phyloP scores from a whole-genome alignment of 345 rosid species.

The Physaria fendleri region DNA sequence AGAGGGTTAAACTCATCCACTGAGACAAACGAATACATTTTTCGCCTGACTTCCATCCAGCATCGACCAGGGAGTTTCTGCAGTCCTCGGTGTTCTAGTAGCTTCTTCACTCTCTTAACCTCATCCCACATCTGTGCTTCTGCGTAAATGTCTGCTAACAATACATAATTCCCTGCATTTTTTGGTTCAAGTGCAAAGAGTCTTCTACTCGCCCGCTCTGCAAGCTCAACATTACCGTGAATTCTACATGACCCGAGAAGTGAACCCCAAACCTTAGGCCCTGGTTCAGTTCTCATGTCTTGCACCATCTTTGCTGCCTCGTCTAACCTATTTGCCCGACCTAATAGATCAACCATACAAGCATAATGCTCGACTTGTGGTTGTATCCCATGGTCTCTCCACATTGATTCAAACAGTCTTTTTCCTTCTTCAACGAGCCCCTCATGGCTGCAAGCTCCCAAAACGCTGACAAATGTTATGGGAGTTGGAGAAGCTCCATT shows the following conservation, averaged over 20 bases:
- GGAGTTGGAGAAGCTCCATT: conserved; percentile 56
- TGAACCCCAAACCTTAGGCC: conserved; percentile 85
- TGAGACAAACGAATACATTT: conserved; percentile 53
- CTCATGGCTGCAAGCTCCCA: conserved; percentile 94
- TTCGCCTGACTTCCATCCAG: conserved; percentile 66
- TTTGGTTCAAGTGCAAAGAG: conserved; percentile 72
- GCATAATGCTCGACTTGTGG: conserved; percentile 90
- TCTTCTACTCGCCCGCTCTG: conserved; percentile 64
- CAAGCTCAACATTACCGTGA: conserved; percentile 74
- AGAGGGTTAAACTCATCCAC: conserved; percentile 70
- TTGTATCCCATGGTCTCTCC: conserved; percentile 42
- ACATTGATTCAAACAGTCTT: conserved; percentile 55
- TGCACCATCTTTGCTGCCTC: conserved; percentile 67
- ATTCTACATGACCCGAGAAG: conserved; percentile 88
- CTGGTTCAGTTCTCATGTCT: conserved; percentile 67
- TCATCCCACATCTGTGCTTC: conserved; percentile 75
- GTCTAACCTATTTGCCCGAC: conserved; percentile 78
- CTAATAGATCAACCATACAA: conserved; percentile 93
- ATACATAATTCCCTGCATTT: conserved; percentile 73
- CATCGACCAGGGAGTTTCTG: conserved; percentile 75
- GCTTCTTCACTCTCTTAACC: conserved; percentile 62
- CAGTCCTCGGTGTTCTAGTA: conserved; percentile 46
- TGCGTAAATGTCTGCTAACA: conserved; percentile 71
- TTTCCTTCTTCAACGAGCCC: conserved; percentile 85
- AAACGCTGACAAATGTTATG: conserved; percentile 57